Evolutionary conservation across 2,329 filamentous ascomycete species (phyloP).

Genomic region (Fusarium annulatum): DNA sequence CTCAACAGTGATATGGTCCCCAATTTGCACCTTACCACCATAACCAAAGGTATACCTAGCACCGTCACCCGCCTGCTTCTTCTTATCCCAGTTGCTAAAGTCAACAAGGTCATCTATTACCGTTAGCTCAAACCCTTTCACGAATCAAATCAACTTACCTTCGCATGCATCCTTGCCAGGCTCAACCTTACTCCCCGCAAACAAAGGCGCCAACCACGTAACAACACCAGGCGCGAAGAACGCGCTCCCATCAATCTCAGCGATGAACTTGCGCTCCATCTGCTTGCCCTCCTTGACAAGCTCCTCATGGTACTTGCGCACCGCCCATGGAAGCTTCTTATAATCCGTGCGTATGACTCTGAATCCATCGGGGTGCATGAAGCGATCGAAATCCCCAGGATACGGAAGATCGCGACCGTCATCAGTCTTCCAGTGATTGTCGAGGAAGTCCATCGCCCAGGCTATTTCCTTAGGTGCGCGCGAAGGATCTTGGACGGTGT

Average conservation of each 20-base stretch:
- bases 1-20: slow-evolving; percentile 1
- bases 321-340: slow-evolving; percentile 26
- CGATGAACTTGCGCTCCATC: slow-evolving; percentile 30
- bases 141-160: not conserved
- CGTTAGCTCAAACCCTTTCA: not conserved
- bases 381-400: slow-evolving; percentile 23
- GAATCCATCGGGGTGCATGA: slow-evolving; percentile 28
- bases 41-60: not conserved
- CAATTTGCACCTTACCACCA: not conserved
- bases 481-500: slow-evolving; percentile 1
- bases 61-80: not conserved
- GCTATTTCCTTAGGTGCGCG: slow-evolving; percentile 12
- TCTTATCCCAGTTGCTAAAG: slow-evolving; percentile 10
- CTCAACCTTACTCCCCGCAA: slow-evolving; percentile 18
- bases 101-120: slow-evolving; percentile 7
- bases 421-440: slow-evolving; percentile 27
- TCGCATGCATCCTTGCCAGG: slow-evolving; percentile 19
- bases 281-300: slow-evolving; percentile 12
- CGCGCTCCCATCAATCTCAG: slow-evolving; percentile 21
- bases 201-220: slow-evolving; percentile 24
- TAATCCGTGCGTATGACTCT: slow-evolving; percentile 20
- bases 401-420: slow-evolving; percentile 25
- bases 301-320: slow-evolving; percentile 21
- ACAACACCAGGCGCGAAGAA: slow-evolving; percentile 33
- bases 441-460: slow-evolving; percentile 29